Conservation (phyloP, 108 stramenopile species). For the Nitzschia sp. region DNA sequence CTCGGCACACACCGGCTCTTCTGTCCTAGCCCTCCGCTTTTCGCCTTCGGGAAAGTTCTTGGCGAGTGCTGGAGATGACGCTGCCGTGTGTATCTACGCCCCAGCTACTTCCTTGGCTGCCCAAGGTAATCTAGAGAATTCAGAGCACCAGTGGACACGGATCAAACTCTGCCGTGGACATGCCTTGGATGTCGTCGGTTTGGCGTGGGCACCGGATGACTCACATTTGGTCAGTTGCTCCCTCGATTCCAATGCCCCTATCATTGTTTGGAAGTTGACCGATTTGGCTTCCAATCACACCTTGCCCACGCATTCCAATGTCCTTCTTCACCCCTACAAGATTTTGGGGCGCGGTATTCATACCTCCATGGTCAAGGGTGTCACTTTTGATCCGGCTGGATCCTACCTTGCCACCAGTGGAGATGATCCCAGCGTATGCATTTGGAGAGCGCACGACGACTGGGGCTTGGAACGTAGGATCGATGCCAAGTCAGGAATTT, state of each 20-base stretch:
- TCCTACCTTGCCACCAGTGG: constrained; percentile 78
- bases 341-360: constrained; percentile 66
- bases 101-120: constrained; percentile 8
- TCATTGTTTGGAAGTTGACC: constrained; percentile 81
- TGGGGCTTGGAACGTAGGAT: constrained; percentile 83
- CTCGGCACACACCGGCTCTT: constrained; percentile 78
- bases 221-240: constrained; percentile 82
- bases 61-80: constrained; percentile 85
- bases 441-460: constrained; percentile 87
- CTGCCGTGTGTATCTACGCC: constrained; percentile 73
- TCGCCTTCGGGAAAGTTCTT: constrained; percentile 69
- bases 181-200: constrained; percentile 80
- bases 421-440: constrained; percentile 83
- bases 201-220: constrained; percentile 91
- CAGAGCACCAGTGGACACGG: constrained; percentile 80
- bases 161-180: constrained; percentile 85
- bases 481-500: constrained; percentile 70
- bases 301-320: constrained; percentile 32
- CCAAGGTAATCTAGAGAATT: constrained; percentile 51
- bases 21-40: constrained; percentile 78
- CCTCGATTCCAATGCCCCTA: constrained; percentile 79
- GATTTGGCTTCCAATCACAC: constrained; percentile 41
- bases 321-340: constrained; percentile 71
- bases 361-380: constrained; percentile 85
- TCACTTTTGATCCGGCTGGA: constrained; percentile 85